Percentiles rank a stretch among this genome's conserved stretches.
Conservation (phyloP, 441 rosid genomes). For the Euphorbia celastroides region DNA sequence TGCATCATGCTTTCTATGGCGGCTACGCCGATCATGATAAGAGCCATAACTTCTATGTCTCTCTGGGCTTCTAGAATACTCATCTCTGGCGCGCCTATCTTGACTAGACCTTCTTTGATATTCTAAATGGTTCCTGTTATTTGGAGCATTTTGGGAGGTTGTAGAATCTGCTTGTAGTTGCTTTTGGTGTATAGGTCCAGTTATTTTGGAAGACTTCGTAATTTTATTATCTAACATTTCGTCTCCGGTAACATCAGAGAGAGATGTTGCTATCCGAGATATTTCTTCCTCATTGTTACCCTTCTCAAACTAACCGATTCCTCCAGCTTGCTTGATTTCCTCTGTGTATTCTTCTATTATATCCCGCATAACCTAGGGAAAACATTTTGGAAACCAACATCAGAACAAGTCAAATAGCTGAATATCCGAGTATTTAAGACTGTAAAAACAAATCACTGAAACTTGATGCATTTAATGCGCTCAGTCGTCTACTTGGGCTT, state of each 20-base stretch:
- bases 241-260: slow-evolving; percentile 17
- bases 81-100: slow-evolving; percentile 32
- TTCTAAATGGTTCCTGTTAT: slow-evolving; percentile 21
- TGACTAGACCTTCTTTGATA: slow-evolving; percentile 19
- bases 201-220: slow-evolving; percentile 22
- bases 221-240: slow-evolving; percentile 16
- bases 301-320: slow-evolving; percentile 80
- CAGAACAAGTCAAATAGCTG: not conserved
- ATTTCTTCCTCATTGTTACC: slow-evolving; percentile 33
- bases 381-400: not conserved
- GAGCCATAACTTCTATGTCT: slow-evolving; percentile 30
- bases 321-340: slow-evolving; percentile 79
- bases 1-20: slow-evolving; percentile 31
- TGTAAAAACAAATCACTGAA: not conserved
- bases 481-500: not conserved
- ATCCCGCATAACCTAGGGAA: slow-evolving; percentile 65
- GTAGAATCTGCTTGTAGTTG: slow-evolving; percentile 32
- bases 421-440: not conserved
- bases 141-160: slow-evolving; percentile 27
- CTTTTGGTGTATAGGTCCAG: slow-evolving; percentile 23
- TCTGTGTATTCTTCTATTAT: slow-evolving; percentile 81
- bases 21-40: slow-evolving; percentile 30
- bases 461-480: not conserved
- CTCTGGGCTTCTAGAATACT: slow-evolving; percentile 36
- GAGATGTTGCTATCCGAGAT: slow-evolving; percentile 23